Evolutionary conservation across 495 filamentous ascomycete genomes (phyloP), one percentile per base, ranked within the genome.

Genomic region (Penicillium cosmopolitanum): DNA sequence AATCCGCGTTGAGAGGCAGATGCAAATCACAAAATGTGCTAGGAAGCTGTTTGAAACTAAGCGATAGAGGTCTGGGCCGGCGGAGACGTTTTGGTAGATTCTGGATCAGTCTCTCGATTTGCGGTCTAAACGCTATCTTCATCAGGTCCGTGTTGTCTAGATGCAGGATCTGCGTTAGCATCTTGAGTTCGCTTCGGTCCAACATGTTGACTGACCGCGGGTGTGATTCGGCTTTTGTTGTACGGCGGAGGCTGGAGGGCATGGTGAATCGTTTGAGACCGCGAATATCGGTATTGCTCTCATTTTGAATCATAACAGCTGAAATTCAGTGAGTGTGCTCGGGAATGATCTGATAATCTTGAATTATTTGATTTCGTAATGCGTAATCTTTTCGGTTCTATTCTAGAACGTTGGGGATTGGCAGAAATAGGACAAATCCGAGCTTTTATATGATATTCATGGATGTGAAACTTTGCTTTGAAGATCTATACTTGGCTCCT

Each of bases 161-260:
- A 47, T 61, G 57, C 16, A 74, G 57, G n/a, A 66, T 50, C 8
- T 60, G 48, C n/a, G 66, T 71, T 51, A 74, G 64, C 38, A 53
- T 48, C 44, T 51, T 60, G 28, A 75, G 12, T 38, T 75, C 60
- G 10, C 19, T 40, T 5, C 58, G 57, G n/a, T 46, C 58, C 42
- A 75, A 56, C 19, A 70, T 64, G 11, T 25, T 47, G 19, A 72
- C 44, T 25, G 43, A 55, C 52, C 58, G 46, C 19, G 67, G 66
- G 38, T 69, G 66, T 46, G 36, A 23, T 50, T 56, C 25, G 16
- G 9, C 16, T 10, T 21, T 10, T 28, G 5, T 15, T 11, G 18
- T 13, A 19, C 23, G 46, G 21, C 18, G 46, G 9, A 15, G 46
- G 19, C 46, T 28, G 46, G 23, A 13, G 9, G 2, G 8, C 21